Base-by-base conservation (phyloP, 2,329 filamentous ascomycete genomes). In the Fusarium euwallaceae region DNA sequence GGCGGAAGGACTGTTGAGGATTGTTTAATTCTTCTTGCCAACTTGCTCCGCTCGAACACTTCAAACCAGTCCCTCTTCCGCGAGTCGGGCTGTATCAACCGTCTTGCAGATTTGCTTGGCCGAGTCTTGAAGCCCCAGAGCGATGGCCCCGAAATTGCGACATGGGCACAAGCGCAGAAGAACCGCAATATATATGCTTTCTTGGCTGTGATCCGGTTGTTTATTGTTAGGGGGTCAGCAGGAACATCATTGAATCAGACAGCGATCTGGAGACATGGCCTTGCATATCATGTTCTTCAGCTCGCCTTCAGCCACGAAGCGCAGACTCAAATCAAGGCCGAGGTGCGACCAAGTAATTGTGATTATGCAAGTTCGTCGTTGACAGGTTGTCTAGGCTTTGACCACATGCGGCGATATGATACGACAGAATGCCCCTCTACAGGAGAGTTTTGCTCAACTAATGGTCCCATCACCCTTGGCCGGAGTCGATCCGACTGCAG, bases 21-120 rank as follows among this genome's bases (percentile, higher is more conserved):
- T 82, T 98, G 95, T 77, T 86, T 99, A 22, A 96, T 97, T 67
- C 87, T 99, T 63, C 87, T 98, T 59, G 95, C 95, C 48, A 98
- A 98, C 81, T 89, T 99, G 14, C 86, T 99, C 32, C 91, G 93
- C 37, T 89, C 95, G 77, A 98, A 98, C 80, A 87, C 92, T 2
- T 97, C 95, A 3, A 99, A 99, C 79, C 97, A 99, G 82, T 94
- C 95, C 12, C 92, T 96, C 66, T 98, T 99, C 82, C 90, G 96
- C 66, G 97, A 99, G 81, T 96, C 94, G 53, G 95, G 95, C 1
- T 95, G 93, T 79, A 91, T 97, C 16, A 88, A 89, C 24, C 92
- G 92, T 76, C 86, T 98, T 58, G 89, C 92, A 17, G 88, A 89
- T 41, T 86, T 98, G 37, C 86, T 98, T 22, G 88, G 89, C 78